Conservation (phyloP, 345 rosid genomes). For the Eucalyptus leucophloia region DNA sequence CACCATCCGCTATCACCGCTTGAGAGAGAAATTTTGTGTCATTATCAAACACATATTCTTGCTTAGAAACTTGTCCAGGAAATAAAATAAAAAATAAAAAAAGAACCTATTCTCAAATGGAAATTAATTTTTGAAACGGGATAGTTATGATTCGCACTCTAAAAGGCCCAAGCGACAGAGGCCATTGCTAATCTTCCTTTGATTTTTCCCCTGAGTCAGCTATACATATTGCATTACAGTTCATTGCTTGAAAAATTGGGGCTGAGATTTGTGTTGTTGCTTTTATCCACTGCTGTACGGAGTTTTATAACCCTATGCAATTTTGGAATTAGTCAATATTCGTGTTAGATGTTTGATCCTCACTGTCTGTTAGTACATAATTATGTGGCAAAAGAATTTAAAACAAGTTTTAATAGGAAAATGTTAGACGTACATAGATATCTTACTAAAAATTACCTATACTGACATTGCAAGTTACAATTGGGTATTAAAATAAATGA, state of each 20-base stretch:
- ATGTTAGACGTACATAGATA: neutral
- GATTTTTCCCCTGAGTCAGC: neutral
- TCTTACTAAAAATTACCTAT: neutral
- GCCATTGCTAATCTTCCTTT: neutral
- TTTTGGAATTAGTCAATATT: neutral
- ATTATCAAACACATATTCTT: too few species aligned
- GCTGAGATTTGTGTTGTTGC: neutral
- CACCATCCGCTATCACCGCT: rapidly evolving
- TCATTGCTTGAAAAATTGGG: neutral
- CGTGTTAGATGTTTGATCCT: neutral
- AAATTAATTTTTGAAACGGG: too few species aligned
- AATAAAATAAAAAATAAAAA: too few species aligned
- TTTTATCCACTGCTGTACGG: neutral
- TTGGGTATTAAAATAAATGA: neutral
- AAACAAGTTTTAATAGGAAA: neutral
- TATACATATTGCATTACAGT: neutral
- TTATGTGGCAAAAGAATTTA: neutral
- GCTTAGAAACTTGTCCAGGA: rapidly evolving
- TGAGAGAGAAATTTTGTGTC: too few species aligned
- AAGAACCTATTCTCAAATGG: too few species aligned
- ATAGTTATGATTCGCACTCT: too few species aligned
- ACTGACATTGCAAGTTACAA: neutral
- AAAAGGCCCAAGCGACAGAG: neutral
- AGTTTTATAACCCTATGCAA: neutral
- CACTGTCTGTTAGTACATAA: neutral